Conservation (phyloP, 495 filamentous ascomycete genomes). For the Viridothelium virens region DNA sequence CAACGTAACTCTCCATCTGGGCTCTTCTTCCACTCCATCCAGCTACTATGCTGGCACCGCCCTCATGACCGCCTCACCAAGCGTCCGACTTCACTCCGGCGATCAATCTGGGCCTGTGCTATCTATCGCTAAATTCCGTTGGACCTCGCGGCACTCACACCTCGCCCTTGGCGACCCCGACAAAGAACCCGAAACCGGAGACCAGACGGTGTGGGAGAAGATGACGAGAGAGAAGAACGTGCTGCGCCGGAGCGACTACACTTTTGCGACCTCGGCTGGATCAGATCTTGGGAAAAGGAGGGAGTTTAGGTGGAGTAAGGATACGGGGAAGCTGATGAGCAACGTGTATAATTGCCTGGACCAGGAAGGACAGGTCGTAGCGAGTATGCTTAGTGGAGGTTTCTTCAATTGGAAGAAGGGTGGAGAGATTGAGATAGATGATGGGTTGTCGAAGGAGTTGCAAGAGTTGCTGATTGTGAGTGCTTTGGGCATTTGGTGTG, state of each 20-base stretch:
- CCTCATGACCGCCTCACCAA: neutral
- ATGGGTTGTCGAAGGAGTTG: neutral
- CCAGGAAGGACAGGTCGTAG: neutral
- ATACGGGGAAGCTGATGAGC: neutral
- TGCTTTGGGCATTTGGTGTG: neutral
- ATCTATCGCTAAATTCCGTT: neutral
- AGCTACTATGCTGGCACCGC: neutral
- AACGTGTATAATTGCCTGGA: neutral
- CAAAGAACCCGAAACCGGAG: neutral
- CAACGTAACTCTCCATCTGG: neutral
- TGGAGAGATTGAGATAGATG: neutral
- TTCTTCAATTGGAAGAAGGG: neutral
- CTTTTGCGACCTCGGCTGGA: neutral
- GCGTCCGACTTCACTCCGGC: neutral
- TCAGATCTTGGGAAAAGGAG: neutral
- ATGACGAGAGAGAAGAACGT: neutral
- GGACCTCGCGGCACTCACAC: neutral
- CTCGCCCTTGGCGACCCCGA: neutral
- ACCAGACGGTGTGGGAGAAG: neutral
- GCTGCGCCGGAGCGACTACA: neutral
- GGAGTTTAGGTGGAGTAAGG: neutral
- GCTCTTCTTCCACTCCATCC: neutral
- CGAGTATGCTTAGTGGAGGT: neutral
- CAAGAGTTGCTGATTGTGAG: neutral
- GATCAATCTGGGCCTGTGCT: neutral